These are phyloP conservation scores for Panus rudis DNA, from an alignment of 768 basidiomycete genomes.

Conservation along the genomic window DNA sequence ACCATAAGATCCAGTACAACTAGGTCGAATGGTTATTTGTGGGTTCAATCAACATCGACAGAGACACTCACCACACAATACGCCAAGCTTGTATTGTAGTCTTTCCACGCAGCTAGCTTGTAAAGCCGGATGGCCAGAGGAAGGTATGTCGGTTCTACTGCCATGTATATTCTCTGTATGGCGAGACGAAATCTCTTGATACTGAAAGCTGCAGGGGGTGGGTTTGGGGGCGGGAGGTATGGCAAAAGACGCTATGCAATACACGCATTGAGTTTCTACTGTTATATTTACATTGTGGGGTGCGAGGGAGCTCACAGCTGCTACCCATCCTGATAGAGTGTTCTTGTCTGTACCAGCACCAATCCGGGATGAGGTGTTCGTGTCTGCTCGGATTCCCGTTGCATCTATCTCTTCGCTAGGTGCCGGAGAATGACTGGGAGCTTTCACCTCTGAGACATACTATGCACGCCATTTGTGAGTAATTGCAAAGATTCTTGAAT, in stretches of 20 bases:
- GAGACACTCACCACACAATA: slow-evolving; percentile 43
- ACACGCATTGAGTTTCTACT: slow-evolving; percentile 1
- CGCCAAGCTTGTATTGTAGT: slow-evolving; percentile 36
- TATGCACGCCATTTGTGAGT: slow-evolving; percentile 15
- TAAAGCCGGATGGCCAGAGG: slow-evolving; percentile 34
- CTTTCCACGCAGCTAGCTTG: slow-evolving; percentile 49
- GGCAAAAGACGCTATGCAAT: slow-evolving; percentile 29
- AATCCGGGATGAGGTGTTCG: no score
- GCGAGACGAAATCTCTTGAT: slow-evolving; percentile 46
- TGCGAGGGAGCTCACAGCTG: slow-evolving; percentile 8
- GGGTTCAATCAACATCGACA: neutral
- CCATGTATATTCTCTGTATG: slow-evolving; percentile 48
- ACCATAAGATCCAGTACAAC: slow-evolving; percentile 64
- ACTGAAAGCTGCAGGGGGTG: slow-evolving; percentile 41
- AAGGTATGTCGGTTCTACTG: slow-evolving; percentile 41
- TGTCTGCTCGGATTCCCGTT: no score
- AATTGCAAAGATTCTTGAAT: neutral
- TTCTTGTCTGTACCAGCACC: no score
- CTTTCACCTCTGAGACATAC: slow-evolving; percentile 55
- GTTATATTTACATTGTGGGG: no score
- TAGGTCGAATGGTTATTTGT: slow-evolving; percentile 18
- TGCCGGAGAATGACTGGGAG: no score
- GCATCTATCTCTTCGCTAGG: no score
- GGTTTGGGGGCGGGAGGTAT: slow-evolving; percentile 35
- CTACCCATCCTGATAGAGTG: slow-evolving; percentile 7